Conservation (phyloP, 1,284 basidiomycete genomes). For the Leccinum pallidistipes region DNA sequence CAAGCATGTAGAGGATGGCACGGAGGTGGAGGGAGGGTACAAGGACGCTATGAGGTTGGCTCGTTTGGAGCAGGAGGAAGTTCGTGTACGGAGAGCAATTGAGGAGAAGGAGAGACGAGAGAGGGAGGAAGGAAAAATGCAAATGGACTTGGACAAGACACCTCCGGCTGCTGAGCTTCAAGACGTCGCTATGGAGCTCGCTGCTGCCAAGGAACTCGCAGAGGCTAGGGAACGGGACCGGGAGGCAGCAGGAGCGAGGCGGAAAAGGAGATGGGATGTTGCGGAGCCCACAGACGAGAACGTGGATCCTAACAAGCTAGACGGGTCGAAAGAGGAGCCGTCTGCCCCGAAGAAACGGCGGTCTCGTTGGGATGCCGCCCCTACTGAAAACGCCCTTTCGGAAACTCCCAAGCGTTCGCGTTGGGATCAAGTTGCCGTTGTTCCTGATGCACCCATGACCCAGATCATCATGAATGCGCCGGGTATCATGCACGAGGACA, state of each 20-base stretch:
- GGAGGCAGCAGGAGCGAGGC: constrained; percentile 53
- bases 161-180: constrained; percentile 77
- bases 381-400: constrained; percentile 56
- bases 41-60: constrained; percentile 95
- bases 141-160: constrained; percentile 86
- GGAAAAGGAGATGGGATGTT: constrained; percentile 89
- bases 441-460: constrained; percentile 61
- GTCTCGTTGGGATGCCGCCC: constrained; percentile 93
- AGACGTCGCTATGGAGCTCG: constrained; percentile 66
- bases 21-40: constrained; percentile 83
- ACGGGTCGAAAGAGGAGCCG: constrained; percentile 57
- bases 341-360: constrained; percentile 86
- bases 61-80: constrained; percentile 92
- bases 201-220: constrained; percentile 54
- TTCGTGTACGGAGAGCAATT: constrained; percentile 79
- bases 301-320: constrained; percentile 56
- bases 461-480: constrained; percentile 86
- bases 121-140: constrained; percentile 76
- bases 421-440: constrained; percentile 89
- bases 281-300: constrained; percentile 61
- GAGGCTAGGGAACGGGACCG: constrained; percentile 34
- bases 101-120: constrained; percentile 86
- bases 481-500: constrained; percentile 84
- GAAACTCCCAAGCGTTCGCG: constrained; percentile 84
- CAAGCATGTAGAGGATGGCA: constrained; percentile 59